Percentiles rank a stretch among this genome's conserved stretches.
These are phyloP conservation scores for Astrephomene gubernaculifera DNA, from an alignment of 139 green algal species.

Conservation along the genomic window DNA sequence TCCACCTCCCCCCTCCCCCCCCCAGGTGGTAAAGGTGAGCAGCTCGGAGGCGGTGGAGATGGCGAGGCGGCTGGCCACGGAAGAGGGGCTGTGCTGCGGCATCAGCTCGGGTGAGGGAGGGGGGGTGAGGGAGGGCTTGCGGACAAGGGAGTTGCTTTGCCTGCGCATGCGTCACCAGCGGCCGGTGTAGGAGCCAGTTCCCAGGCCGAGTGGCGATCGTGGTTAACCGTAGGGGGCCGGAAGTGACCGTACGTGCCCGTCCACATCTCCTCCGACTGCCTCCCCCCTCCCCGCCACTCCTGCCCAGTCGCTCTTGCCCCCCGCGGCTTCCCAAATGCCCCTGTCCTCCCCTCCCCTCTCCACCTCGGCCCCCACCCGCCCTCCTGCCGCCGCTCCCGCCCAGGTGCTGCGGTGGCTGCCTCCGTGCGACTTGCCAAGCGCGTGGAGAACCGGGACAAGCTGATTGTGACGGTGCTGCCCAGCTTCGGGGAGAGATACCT, in stretches of 20 bases:
- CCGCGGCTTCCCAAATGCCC: not conserved
- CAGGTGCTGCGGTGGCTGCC: conserved; percentile 72
- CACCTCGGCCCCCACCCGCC: too few species aligned
- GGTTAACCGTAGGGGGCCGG: too few species aligned
- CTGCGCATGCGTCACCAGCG: too few species aligned
- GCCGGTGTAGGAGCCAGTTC: not conserved
- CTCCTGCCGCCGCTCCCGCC: too few species aligned
- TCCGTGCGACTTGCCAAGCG: conserved; percentile 73
- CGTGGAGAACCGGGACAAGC: conserved; percentile 94
- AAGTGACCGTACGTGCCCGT: too few species aligned
- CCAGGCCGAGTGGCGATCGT: not conserved
- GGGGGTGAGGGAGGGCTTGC: not conserved
- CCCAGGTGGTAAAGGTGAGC: conserved; percentile 64
- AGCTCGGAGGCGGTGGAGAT: conserved; percentile 91
- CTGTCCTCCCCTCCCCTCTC: not conserved
- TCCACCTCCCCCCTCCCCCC: not conserved
- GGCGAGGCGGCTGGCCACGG: conserved; percentile 86
- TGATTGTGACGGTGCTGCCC: conserved; percentile 91
- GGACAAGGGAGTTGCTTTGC: too few species aligned
- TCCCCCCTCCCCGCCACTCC: too few species aligned
- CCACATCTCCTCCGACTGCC: too few species aligned
- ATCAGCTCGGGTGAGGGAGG: conserved; percentile 82
- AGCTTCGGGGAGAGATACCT: conserved; percentile 97
- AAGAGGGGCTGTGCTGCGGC: conserved; percentile 95
- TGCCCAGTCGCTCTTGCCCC: too few species aligned